These are phyloP conservation scores for Sporothrix pseudoabietina DNA, from an alignment of 2,329 filamentous ascomycete genomes.

Conservation along the genomic window DNA sequence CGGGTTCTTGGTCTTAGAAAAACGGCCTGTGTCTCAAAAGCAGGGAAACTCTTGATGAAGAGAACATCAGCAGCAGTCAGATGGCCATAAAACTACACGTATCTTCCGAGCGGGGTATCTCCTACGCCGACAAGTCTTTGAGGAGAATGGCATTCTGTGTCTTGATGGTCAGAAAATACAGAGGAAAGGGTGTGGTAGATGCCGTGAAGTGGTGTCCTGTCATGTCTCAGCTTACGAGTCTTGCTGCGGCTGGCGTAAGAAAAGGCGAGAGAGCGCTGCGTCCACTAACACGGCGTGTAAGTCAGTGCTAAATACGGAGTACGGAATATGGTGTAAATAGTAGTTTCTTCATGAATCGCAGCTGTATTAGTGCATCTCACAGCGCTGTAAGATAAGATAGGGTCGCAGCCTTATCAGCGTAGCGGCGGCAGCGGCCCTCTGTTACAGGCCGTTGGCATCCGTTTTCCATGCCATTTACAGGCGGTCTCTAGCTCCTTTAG, in stretches of 20 bases:
- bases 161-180: not conserved
- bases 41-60: not conserved
- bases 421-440: constrained; percentile 7
- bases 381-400: constrained; percentile 7
- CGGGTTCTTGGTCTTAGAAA: not conserved
- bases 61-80: constrained; percentile 19
- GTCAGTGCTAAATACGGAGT: not conserved
- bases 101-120: not conserved
- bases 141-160: not conserved
- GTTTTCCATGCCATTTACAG: constrained; percentile 19
- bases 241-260: constrained; percentile 20
- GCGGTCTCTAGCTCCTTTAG: constrained; percentile 2
- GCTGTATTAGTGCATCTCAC: not conserved
- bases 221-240: constrained; percentile 20
- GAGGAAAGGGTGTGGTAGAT: constrained; percentile 18
- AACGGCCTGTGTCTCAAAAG: constrained; percentile 2
- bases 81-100: not conserved
- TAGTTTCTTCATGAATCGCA: not conserved
- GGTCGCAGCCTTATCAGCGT: constrained; percentile 1
- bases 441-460: not conserved
- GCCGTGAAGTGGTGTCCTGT: not conserved
- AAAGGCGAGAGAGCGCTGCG: not conserved
- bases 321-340: too few relatives aligned
- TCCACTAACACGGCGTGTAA: not conserved
- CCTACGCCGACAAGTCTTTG: not conserved